These are phyloP conservation scores for Candida sithepensis DNA, from an alignment of 805 yeast species.

Conservation along the genomic window DNA sequence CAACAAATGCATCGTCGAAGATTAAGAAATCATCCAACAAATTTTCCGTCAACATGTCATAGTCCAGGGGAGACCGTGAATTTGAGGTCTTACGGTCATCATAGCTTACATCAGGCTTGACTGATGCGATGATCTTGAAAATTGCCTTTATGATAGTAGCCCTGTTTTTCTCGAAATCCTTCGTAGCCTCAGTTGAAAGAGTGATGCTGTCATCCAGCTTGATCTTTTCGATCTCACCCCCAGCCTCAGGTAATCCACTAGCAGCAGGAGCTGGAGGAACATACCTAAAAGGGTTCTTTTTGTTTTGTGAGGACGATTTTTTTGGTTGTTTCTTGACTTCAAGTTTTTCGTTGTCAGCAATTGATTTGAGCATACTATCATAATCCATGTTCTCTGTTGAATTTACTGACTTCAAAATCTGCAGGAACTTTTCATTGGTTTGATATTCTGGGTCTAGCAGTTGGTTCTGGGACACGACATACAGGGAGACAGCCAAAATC, in stretches of 20 bases:
- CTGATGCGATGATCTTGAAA: slow-evolving; percentile 17
- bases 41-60: slow-evolving; percentile 11
- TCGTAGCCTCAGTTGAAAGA: neutral
- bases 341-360: neutral
- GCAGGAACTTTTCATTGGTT: neutral
- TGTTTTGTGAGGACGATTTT: neutral
- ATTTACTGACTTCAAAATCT: slow-evolving; percentile 1
- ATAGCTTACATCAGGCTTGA: slow-evolving; percentile 13
- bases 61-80: slow-evolving; percentile 12
- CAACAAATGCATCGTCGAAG: slow-evolving; percentile 39
- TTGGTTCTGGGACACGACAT: neutral
- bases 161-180: slow-evolving; percentile 11
- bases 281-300: neutral
- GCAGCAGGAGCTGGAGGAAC: neutral
- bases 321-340: neutral
- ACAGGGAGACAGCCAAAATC: neutral
- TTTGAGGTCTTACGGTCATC: slow-evolving; percentile 9
- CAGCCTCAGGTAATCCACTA: neutral
- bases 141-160: slow-evolving; percentile 20
- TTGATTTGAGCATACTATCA: neutral
- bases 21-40: slow-evolving; percentile 31
- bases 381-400: slow-evolving; percentile 1
- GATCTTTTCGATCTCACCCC: neutral
- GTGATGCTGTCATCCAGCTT: neutral
- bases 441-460: neutral